These are phyloP conservation scores for Podila clonocystis DNA, from an alignment of 192 early-diverging fungal species.

Conservation along the genomic window DNA sequence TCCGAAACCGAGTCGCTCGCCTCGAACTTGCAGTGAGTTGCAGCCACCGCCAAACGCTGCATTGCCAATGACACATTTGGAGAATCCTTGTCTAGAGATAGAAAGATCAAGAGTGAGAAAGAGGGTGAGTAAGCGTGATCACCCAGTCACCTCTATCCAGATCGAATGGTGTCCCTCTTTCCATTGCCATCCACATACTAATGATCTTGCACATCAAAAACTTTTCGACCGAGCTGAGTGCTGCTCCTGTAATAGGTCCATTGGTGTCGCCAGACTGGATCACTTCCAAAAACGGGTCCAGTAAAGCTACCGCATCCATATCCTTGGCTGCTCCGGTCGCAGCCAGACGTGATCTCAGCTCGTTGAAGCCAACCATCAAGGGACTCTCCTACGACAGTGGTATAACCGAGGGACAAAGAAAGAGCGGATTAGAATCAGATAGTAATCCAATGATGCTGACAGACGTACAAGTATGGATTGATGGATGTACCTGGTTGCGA, in stretches of 20 bases:
- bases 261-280: conserved; percentile 93
- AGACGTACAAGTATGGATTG: not conserved
- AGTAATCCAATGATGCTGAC: not conserved
- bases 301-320: conserved; percentile 75
- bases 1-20: conserved; percentile 93
- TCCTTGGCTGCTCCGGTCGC: conserved; percentile 64
- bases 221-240: conserved; percentile 90
- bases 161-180: not conserved
- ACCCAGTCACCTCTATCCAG: too few relatives aligned
- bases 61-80: conserved; percentile 77
- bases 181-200: conserved; percentile 27
- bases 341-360: conserved; percentile 67
- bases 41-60: conserved; percentile 78
- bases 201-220: conserved; percentile 88
- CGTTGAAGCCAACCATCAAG: conserved; percentile 74
- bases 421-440: not conserved
- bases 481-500: conserved; percentile 55
- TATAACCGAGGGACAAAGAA: not conserved
- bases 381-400: conserved; percentile 62
- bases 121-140: too few relatives aligned
- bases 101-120: too few relatives aligned
- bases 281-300: conserved; percentile 94
- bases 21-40: conserved; percentile 96
- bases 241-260: conserved; percentile 92
- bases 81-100: conserved; percentile 57